Evolutionary conservation across 2,329 filamentous ascomycete species (phyloP).

Genomic region (Emergomyces pasteurianus): DNA sequence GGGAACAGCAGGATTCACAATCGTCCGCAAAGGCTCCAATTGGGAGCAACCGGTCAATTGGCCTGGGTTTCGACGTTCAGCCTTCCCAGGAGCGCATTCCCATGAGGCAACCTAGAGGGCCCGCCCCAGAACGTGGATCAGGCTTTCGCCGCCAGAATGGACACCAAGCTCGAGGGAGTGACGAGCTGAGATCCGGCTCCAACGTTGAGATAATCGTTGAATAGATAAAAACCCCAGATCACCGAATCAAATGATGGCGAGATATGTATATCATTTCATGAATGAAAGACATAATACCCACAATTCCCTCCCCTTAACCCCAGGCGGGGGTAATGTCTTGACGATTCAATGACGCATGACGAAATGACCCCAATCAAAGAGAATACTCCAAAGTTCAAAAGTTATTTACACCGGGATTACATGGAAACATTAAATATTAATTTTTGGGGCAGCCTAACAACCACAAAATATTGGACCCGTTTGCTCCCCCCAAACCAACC

Average conservation of each 20-base stretch:
- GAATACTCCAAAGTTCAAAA: slow-evolving; percentile 16
- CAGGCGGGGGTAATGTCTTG: slow-evolving; percentile 26
- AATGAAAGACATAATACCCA: slow-evolving; percentile 7
- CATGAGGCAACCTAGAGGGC: slow-evolving; percentile 50
- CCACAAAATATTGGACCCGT: slow-evolving; percentile 10
- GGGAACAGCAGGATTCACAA: slow-evolving; percentile 43
- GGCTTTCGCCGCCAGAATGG: slow-evolving; percentile 50
- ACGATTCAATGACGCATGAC: slow-evolving; percentile 39
- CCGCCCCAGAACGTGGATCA: slow-evolving; percentile 47
- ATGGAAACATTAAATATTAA: slow-evolving; percentile 28
- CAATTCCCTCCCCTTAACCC: neutral
- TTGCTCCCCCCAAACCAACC: neutral
- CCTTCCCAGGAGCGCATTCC: slow-evolving; percentile 41
- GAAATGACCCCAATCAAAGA: slow-evolving; percentile 26
- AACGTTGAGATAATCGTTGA: slow-evolving; percentile 54
- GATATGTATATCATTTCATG: slow-evolving; percentile 14
- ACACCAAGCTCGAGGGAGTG: slow-evolving; percentile 49
- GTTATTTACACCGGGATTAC: slow-evolving; percentile 27
- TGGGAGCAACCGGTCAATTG: slow-evolving; percentile 52
- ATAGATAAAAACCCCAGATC: slow-evolving; percentile 24
- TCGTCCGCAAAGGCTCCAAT: slow-evolving; percentile 43
- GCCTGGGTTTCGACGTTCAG: slow-evolving; percentile 45
- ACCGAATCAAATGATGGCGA: slow-evolving; percentile 12
- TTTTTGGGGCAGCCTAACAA: slow-evolving; percentile 29
- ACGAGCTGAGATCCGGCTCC: slow-evolving; percentile 50